Conservation (phyloP, 306 rosid species). For the Glycine latifolia region DNA sequence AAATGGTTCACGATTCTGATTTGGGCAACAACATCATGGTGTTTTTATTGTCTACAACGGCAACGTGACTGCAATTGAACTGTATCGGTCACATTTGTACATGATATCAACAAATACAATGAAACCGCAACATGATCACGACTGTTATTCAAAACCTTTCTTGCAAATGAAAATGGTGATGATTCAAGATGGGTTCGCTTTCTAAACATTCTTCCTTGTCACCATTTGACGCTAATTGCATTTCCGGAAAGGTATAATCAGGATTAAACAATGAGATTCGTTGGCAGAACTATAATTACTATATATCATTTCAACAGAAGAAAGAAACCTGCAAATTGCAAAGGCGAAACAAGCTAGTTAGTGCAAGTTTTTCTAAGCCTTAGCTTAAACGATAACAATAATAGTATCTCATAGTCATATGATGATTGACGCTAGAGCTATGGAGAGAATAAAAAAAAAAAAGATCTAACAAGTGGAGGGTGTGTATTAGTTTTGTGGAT, state of each 20-base stretch:
- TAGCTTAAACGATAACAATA: neutral
- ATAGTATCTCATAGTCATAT: too few species aligned
- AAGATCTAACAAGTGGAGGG: constrained; percentile 14
- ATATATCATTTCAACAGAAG: constrained; percentile 67
- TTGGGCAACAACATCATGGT: too few species aligned
- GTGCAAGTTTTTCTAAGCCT: neutral
- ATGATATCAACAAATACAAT: too few species aligned
- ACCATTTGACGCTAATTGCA: constrained; percentile 80
- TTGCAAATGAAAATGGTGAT: constrained; percentile 56
- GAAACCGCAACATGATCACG: too few species aligned
- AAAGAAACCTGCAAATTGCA: constrained; percentile 58
- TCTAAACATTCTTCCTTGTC: constrained; percentile 68
- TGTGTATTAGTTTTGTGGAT: neutral
- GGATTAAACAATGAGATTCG: constrained; percentile 55
- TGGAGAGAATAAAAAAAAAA: neutral
- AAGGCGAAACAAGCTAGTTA: neutral
- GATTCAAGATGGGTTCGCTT: constrained; percentile 80
- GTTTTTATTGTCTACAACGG: too few species aligned
- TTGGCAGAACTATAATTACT: constrained; percentile 58
- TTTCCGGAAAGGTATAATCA: constrained; percentile 63
- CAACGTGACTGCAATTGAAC: too few species aligned
- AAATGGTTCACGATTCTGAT: too few species aligned
- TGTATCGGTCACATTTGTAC: too few species aligned
- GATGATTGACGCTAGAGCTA: neutral
- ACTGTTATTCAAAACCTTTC: too few species aligned